A percentile compares a stretch with the other conserved stretches of the same genome.
Conservation (phyloP, 177 flowering plant genomes). For the Vitis hybrid region DNA sequence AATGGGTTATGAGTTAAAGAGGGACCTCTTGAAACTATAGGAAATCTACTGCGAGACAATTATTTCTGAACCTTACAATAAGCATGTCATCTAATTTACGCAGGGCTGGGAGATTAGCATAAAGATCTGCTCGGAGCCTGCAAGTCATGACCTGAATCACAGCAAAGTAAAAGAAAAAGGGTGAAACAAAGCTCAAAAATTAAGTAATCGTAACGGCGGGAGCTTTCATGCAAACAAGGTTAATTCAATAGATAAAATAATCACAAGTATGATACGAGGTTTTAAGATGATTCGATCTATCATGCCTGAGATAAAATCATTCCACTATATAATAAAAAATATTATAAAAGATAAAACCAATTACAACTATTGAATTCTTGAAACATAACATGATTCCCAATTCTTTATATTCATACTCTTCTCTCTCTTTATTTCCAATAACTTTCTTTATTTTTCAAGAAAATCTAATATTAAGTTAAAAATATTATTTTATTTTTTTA, state of each 20-base stretch:
- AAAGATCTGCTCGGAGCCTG: conserved; percentile 61
- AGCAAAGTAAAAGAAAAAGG: neutral
- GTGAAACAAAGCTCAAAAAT: too few species aligned
- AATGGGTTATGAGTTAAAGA: neutral
- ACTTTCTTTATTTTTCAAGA: too few species aligned
- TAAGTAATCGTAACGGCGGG: too few species aligned
- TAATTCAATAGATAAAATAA: too few species aligned
- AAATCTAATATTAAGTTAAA: too few species aligned
- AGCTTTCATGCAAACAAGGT: too few species aligned
- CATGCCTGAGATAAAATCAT: too few species aligned
- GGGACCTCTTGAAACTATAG: neutral
- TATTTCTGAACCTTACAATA: conserved; percentile 41
- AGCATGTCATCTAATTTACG: conserved; percentile 67
- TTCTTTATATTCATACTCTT: neutral
- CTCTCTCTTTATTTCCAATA: too few species aligned
- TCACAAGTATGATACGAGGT: accelerated
- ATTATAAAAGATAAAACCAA: neutral
- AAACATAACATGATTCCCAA: accelerated
- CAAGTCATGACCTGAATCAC: conserved; percentile 59
- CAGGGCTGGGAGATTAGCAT: conserved; percentile 64
- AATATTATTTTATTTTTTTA: too few species aligned
- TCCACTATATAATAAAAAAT: too few species aligned
- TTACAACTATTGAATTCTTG: neutral
- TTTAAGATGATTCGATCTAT: too few species aligned
- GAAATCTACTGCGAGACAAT: neutral